Conservation (phyloP, 2,329 filamentous ascomycete genomes). For the Sporothrix pseudoabietina region DNA sequence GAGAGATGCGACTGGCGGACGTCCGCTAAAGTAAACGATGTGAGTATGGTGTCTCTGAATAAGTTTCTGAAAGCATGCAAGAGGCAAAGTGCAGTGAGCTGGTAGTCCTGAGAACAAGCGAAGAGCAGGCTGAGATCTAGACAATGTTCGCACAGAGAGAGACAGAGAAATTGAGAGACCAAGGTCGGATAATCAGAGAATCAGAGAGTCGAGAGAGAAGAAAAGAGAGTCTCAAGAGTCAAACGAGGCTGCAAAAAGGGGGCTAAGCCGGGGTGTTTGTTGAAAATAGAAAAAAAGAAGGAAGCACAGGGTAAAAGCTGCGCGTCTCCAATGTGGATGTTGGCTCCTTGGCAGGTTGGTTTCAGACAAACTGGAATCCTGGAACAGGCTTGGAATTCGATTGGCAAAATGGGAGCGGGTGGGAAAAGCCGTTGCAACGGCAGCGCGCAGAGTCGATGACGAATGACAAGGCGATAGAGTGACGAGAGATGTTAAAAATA, state of each 20-base stretch:
- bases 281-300: slow-evolving; percentile 24
- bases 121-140: not conserved
- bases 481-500: not conserved
- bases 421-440: not conserved
- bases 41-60: slow-evolving; percentile 22
- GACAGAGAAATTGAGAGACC: not conserved
- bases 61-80: not conserved
- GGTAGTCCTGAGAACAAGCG: slow-evolving; percentile 7
- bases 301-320: slow-evolving; percentile 15
- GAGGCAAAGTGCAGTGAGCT: slow-evolving; percentile 34
- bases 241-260: slow-evolving; percentile 25
- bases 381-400: slow-evolving; percentile 16
- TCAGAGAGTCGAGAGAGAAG: not conserved
- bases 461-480: slow-evolving; percentile 7
- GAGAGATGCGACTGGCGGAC: slow-evolving; percentile 33
- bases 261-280: slow-evolving; percentile 11
- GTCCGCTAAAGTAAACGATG: slow-evolving; percentile 32
- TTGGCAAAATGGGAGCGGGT: not conserved
- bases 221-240: slow-evolving; percentile 31
- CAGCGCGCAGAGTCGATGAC: slow-evolving; percentile 18
- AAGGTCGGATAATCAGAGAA: not conserved
- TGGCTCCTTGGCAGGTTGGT: slow-evolving; percentile 25
- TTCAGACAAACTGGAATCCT: slow-evolving; percentile 30
- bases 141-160: not conserved
- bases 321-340: slow-evolving; percentile 21